Percentiles rank a stretch among this genome's conserved stretches.
phyloP scores from a whole-genome alignment of 129 eudicot species.

The Ambrosia trifida region DNA sequence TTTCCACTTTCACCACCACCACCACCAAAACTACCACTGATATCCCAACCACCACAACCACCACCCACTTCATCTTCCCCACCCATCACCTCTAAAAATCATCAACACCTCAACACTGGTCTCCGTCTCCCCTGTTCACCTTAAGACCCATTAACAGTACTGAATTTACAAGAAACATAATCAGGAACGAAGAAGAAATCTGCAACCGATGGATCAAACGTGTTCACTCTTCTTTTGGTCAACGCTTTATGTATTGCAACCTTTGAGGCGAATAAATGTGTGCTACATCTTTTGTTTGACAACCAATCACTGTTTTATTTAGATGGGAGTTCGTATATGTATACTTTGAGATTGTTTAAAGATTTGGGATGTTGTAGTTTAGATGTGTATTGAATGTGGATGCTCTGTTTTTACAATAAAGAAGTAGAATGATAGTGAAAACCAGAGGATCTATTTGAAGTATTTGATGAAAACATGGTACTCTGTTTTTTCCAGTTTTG shows the following conservation, averaged over 20 bases:
- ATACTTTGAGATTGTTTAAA: conserved; percentile 52
- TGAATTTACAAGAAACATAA: conserved; percentile 85
- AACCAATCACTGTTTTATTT: conserved; percentile 70
- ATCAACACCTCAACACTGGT: too few relatives aligned
- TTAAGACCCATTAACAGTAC: conserved; percentile 74
- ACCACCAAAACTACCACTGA: too few relatives aligned
- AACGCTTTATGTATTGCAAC: conserved; percentile 73
- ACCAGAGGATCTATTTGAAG: conserved; percentile 73
- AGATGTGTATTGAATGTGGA: background rate
- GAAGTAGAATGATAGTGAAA: conserved; percentile 58
- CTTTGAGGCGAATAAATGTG: conserved; percentile 80
- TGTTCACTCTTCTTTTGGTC: conserved; percentile 44
- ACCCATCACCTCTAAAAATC: too few relatives aligned
- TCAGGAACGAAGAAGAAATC: conserved; percentile 83
- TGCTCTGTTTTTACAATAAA: too few relatives aligned
- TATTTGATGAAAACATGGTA: conserved; percentile 43
- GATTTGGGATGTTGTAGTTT: conserved; percentile 31
- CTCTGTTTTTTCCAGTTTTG: conserved; percentile 33
- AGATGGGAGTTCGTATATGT: conserved; percentile 63
- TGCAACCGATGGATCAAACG: conserved; percentile 65
- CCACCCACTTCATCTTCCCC: too few relatives aligned
- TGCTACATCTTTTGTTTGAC: conserved; percentile 45
- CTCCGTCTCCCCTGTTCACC: too few relatives aligned
- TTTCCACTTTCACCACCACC: too few relatives aligned
- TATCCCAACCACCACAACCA: too few relatives aligned